Evolutionary conservation across 306 rosid genomes (phyloP).

Genomic region (Elaeagnus macrophylla): DNA sequence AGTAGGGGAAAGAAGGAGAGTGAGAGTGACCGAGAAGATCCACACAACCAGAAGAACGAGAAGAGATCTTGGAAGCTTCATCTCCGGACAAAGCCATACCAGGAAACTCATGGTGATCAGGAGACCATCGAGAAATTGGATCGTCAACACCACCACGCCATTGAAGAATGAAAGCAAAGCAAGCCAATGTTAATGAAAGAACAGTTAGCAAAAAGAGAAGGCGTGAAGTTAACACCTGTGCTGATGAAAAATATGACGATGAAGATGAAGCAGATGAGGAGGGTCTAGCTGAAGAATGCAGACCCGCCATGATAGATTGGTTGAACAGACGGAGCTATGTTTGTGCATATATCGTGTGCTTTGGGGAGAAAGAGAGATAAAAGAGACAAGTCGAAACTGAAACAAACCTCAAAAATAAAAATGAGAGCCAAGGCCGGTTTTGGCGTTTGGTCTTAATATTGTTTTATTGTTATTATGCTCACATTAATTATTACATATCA

Average conservation of each 20-base stretch:
- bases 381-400: too few relatives aligned
- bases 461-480: too few relatives aligned
- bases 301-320: constrained; percentile 61
- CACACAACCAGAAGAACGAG: constrained; percentile 46
- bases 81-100: constrained; percentile 41
- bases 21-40: constrained; percentile 32
- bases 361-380: not conserved
- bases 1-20: constrained; percentile 65
- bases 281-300: constrained; percentile 31
- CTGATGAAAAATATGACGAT: constrained; percentile 10
- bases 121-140: constrained; percentile 66
- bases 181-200: constrained; percentile 63
- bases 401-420: too few relatives aligned
- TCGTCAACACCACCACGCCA: constrained; percentile 90
- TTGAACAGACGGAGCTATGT: constrained; percentile 2
- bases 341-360: constrained; percentile 18
- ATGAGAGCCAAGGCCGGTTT: too few relatives aligned
- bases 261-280: constrained; percentile 15
- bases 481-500: too few relatives aligned
- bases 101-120: constrained; percentile 55
- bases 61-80: constrained; percentile 21
- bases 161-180: constrained; percentile 77
- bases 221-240: constrained; percentile 39
- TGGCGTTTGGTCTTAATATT: too few relatives aligned
- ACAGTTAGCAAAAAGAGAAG: constrained; percentile 52